A percentile compares a stretch with the other conserved stretches of the same genome.
phyloP scores from a whole-genome alignment of 2,329 filamentous ascomycete genomes.

The Monosporascus sp. region DNA sequence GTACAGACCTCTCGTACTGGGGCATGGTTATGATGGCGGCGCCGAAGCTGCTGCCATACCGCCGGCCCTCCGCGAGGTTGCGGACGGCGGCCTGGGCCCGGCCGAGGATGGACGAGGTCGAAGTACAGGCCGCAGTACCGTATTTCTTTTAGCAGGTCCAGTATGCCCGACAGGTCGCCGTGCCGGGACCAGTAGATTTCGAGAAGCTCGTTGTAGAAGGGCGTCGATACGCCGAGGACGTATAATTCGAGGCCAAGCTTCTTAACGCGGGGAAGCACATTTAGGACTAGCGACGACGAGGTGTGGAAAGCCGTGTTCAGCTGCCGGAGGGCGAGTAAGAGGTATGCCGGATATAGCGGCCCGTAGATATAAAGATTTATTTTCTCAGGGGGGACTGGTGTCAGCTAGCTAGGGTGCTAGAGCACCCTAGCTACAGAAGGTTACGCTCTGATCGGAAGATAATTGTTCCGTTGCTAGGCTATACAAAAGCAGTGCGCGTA shows the following conservation, averaged over 20 bases:
- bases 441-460: too few relatives aligned
- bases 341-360: too few relatives aligned
- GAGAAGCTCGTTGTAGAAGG: constrained; percentile 66
- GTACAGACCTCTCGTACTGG: constrained; percentile 28
- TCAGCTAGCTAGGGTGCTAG: too few relatives aligned
- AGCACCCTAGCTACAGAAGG: too few relatives aligned
- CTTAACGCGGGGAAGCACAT: constrained; percentile 62
- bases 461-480: too few relatives aligned
- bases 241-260: constrained; percentile 63
- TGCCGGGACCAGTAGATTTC: constrained; percentile 56
- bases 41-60: constrained; percentile 22
- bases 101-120: constrained; percentile 37
- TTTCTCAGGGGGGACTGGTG: too few relatives aligned
- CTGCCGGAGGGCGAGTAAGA: too few relatives aligned
- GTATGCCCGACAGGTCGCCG: constrained; percentile 50
- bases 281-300: constrained; percentile 54
- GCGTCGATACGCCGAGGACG: constrained; percentile 64
- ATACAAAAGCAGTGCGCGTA: too few relatives aligned
- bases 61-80: constrained; percentile 5
- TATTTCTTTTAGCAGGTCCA: constrained; percentile 61
- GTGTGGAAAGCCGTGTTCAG: constrained; percentile 43
- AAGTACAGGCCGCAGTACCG: constrained; percentile 54
- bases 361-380: too few relatives aligned
- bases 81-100: constrained; percentile 23
- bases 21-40: constrained; percentile 30